Base-by-base conservation (phyloP, 2,329 filamentous ascomycete genomes). In the Colletotrichum melonis region DNA sequence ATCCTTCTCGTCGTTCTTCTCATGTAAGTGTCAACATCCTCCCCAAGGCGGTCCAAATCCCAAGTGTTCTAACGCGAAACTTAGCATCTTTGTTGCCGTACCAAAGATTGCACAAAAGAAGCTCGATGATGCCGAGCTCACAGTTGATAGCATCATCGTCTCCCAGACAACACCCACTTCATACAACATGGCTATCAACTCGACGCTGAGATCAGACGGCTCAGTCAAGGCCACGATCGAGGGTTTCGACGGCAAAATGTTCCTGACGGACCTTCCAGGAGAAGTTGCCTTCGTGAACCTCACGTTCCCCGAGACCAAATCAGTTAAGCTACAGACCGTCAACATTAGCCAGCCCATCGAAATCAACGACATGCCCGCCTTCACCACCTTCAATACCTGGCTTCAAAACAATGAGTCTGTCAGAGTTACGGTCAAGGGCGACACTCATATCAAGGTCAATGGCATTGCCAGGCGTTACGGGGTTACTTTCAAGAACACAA, bases 61-160 rank as follows among this genome's bases (percentile, higher is more conserved):
- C 32, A 30, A 30, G 52, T 35, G 28, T 56, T 63, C 70, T 76
- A 55, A 73, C 68, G 19, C n/a, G 46, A 49, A 28, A 26, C 22
- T 7, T 75, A 91, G 89, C 77, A 85, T 91, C 78, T 86, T 90
- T 66, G 88, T 90, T 59, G 87, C 81, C 52, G 83, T 91, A 35
- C 88, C 89, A 69, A 87, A 85, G 76, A 88, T 91, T 71, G 88
- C 88, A 42, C 90, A 92, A 80, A 73, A 82, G 67, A 89, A 88
- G 80, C 80, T 92, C 74, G 84, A 92, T 77, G 79, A 84, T 6
- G 88, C 89, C 75, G 79, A 84, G 68, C 85, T 92, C 60, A 82
- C 83, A 14, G 84, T 92, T 74, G 83, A 89, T 77, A 82, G 84
- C 72, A 86, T 91, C 78, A 78, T 82, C 16, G 83, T 91, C 75